Percentiles rank a stretch among this genome's conserved stretches.
These are phyloP conservation scores for Dalechampia spathulata DNA, from an alignment of 441 rosid species.

Conservation along the genomic window DNA sequence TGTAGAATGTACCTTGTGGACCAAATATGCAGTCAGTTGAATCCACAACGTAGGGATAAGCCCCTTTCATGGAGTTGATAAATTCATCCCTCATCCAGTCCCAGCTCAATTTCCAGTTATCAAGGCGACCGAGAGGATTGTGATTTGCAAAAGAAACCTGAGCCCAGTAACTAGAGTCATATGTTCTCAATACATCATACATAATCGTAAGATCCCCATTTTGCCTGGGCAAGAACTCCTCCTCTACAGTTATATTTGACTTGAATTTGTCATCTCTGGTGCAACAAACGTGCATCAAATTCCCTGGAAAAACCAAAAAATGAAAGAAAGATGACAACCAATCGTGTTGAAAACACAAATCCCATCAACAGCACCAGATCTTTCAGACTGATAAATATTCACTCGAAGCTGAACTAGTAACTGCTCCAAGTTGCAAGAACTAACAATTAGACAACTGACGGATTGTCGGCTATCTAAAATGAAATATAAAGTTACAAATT, in stretches of 20 bases:
- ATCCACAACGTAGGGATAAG: constrained; percentile 63
- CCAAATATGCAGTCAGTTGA: constrained; percentile 69
- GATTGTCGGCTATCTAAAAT: too few relatives aligned
- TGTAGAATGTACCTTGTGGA: constrained; percentile 44
- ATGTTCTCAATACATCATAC: constrained; percentile 75
- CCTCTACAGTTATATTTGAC: constrained; percentile 34
- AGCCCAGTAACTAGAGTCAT: constrained; percentile 58
- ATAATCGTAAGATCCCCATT: constrained; percentile 79
- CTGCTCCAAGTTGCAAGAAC: too few relatives aligned
- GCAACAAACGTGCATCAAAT: constrained; percentile 67
- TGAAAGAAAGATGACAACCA: neutral
- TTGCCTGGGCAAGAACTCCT: constrained; percentile 59
- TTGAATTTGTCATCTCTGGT: constrained; percentile 32
- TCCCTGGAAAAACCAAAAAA: constrained; percentile 42
- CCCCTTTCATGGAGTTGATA: constrained; percentile 69
- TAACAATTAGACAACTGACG: too few relatives aligned
- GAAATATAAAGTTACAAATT: too few relatives aligned
- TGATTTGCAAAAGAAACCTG: constrained; percentile 68
- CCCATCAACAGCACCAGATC: too few relatives aligned
- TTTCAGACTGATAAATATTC: too few relatives aligned
- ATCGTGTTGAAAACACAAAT: neutral
- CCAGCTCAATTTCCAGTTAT: constrained; percentile 82
- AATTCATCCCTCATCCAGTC: constrained; percentile 87
- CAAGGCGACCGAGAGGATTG: constrained; percentile 90
- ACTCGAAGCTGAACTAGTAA: too few relatives aligned